Conservation (phyloP, 805 yeast species). For the Candida germanica region DNA sequence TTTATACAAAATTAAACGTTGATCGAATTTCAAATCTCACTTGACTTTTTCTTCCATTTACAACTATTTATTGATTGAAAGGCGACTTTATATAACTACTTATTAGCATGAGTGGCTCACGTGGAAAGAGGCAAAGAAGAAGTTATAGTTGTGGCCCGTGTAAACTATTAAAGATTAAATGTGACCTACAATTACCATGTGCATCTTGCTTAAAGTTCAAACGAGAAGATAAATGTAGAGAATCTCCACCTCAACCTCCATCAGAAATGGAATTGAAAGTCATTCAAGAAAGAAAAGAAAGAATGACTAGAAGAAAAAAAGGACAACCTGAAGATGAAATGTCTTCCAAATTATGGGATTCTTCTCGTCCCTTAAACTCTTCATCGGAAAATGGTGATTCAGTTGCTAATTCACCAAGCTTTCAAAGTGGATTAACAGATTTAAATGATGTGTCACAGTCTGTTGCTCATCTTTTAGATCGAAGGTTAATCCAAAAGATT, state of each 20-base stretch:
- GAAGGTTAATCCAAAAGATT: not conserved
- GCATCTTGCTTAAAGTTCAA: slow-evolving; percentile 40
- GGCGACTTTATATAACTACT: no score
- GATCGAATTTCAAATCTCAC: no score
- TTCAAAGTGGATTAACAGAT: not conserved
- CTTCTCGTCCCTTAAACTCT: not conserved
- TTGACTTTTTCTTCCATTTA: no score
- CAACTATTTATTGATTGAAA: no score
- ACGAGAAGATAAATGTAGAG: slow-evolving; percentile 36
- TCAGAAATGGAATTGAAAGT: slow-evolving; percentile 33
- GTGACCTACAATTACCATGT: slow-evolving; percentile 50
- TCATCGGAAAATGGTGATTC: not conserved
- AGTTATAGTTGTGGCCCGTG: slow-evolving; percentile 60
- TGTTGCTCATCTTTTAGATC: not conserved
- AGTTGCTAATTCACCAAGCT: not conserved
- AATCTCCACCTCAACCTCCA: slow-evolving; percentile 45
- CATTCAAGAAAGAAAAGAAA: slow-evolving; percentile 27
- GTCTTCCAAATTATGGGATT: not conserved
- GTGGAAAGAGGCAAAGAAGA: slow-evolving; percentile 39
- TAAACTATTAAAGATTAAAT: slow-evolving; percentile 50
- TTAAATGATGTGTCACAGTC: not conserved
- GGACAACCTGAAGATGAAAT: not conserved
- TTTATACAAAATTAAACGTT: no score
- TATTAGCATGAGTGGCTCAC: slow-evolving; percentile 2
- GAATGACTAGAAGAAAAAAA: slow-evolving; percentile 14